phyloP scores from a whole-genome alignment of 768 basidiomycete species.

The Xerocomellus dryophilus region DNA sequence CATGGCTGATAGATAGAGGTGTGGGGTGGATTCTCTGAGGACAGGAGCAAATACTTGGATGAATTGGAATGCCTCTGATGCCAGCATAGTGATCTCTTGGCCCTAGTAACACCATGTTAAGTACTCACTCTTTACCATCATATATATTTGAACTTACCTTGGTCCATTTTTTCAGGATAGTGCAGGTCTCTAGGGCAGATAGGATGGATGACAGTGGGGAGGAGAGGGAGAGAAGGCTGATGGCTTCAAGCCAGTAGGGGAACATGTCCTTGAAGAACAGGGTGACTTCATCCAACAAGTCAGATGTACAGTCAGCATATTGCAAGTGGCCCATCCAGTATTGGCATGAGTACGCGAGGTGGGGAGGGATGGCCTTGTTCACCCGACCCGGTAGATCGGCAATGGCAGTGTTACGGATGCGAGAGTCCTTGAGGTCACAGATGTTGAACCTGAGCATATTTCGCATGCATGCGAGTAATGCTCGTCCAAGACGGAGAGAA shows the following conservation, averaged over 20 bases:
- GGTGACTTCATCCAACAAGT: background rate
- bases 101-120: background rate
- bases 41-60: constrained; percentile 4
- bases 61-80: constrained; percentile 4
- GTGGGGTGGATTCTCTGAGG: background rate
- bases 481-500: background rate
- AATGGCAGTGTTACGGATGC: background rate
- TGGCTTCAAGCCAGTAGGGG: constrained; percentile 22
- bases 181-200: background rate
- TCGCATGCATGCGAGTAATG: background rate
- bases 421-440: background rate
- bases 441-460: background rate
- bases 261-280: background rate
- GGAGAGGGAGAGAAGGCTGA: constrained; percentile 14
- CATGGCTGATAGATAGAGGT: background rate
- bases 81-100: background rate
- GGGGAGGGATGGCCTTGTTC: background rate
- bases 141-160: background rate
- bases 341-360: background rate
- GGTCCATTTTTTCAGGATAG: background rate
- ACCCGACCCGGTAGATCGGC: background rate
- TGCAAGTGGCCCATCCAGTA: constrained; percentile 3
- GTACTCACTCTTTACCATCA: background rate
- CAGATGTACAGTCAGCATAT: background rate
- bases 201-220: background rate